Conservation (phyloP, 2,329 filamentous ascomycete genomes). For the Eurotiales sp. region DNA sequence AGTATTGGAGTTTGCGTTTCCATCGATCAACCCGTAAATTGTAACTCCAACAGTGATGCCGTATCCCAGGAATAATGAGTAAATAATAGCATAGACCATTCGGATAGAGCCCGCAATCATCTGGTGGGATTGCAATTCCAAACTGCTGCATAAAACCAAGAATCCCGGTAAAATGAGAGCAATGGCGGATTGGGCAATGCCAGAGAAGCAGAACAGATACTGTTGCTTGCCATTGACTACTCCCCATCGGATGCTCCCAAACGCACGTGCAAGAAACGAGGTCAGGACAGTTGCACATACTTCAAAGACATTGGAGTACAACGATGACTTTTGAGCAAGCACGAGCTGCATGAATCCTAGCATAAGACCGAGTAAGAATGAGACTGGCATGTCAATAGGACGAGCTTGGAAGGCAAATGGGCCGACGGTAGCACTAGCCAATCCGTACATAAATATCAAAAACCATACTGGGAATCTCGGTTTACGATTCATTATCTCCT, state of each 20-base stretch:
- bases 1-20: slow-evolving; percentile 46
- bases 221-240: slow-evolving; percentile 26
- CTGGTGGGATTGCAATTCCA: slow-evolving; percentile 65
- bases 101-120: slow-evolving; percentile 66
- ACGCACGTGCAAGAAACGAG: slow-evolving; percentile 63
- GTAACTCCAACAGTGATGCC: slow-evolving; percentile 64
- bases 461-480: slow-evolving; percentile 52
- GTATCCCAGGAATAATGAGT: slow-evolving; percentile 66
- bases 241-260: slow-evolving; percentile 58
- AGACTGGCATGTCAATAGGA: slow-evolving; percentile 71
- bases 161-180: slow-evolving; percentile 67
- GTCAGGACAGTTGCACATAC: slow-evolving; percentile 61
- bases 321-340: slow-evolving; percentile 67
- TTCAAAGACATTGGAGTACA: slow-evolving; percentile 62
- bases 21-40: slow-evolving; percentile 58
- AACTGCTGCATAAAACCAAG: slow-evolving; percentile 54
- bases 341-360: slow-evolving; percentile 71
- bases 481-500: slow-evolving; percentile 53
- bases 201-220: slow-evolving; percentile 63
- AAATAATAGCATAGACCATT: slow-evolving; percentile 67
- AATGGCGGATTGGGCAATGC: slow-evolving; percentile 66
- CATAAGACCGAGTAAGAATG: slow-evolving; percentile 69
- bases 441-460: slow-evolving; percentile 64
- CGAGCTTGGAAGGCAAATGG: slow-evolving; percentile 75
- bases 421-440: slow-evolving; percentile 70